phyloP scores from a whole-genome alignment of 768 basidiomycete genomes.

The Phanerochaete sordida region DNA sequence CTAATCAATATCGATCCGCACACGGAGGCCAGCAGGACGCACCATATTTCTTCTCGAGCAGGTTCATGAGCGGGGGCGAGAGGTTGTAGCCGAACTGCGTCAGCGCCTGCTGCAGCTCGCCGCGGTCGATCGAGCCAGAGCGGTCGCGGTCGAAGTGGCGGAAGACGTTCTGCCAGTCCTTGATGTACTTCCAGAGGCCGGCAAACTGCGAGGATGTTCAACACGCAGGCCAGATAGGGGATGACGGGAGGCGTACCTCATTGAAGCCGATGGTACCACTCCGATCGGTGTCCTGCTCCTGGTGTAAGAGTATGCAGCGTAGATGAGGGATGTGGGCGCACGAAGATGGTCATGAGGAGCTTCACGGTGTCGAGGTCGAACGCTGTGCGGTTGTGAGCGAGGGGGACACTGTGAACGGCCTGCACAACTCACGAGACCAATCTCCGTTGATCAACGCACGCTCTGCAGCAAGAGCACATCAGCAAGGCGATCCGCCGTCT shows the following conservation, averaged over 20 bases:
- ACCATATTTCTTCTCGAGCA: conserved; percentile 83
- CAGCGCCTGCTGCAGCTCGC: conserved; percentile 68
- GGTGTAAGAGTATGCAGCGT: neutral
- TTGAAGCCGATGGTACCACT: conserved; percentile 79
- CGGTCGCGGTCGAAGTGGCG: conserved; percentile 81
- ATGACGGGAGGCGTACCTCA: conserved; percentile 44
- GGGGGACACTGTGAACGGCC: neutral
- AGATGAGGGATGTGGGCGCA: conserved; percentile 31
- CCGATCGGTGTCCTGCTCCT: conserved; percentile 58
- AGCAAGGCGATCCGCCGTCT: neutral
- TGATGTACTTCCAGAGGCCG: conserved; percentile 82
- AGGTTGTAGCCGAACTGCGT: conserved; percentile 77
- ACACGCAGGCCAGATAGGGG: neutral
- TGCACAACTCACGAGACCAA: conserved; percentile 64
- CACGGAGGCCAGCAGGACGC: conserved; percentile 19
- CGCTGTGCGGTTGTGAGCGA: conserved; percentile 34
- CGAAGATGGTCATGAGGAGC: conserved; percentile 80
- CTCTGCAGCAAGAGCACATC: conserved; percentile 26
- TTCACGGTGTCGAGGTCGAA: conserved; percentile 88
- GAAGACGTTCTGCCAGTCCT: conserved; percentile 87
- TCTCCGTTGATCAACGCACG: conserved; percentile 58
- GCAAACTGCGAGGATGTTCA: conserved; percentile 42
- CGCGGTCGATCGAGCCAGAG: conserved; percentile 72
- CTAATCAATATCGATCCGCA: conserved; percentile 12
- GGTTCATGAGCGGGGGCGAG: conserved; percentile 56